A percentile compares a stretch with the other conserved stretches of the same genome.
phyloP scores from a whole-genome alignment of 768 basidiomycete genomes.

The Paxillus rubicundulus region DNA sequence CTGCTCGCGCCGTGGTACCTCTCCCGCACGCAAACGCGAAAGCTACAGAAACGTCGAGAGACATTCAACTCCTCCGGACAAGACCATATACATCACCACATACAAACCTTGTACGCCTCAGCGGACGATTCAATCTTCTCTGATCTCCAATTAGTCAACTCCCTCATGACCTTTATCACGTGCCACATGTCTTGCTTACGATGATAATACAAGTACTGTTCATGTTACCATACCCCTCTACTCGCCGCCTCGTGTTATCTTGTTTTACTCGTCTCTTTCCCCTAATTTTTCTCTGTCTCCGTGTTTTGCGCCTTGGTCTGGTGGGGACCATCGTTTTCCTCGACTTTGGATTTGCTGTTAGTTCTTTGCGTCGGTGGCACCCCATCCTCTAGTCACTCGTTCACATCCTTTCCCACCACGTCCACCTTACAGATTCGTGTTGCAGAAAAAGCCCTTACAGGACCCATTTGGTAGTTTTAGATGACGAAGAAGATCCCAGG shows the following conservation, averaged over 20 bases:
- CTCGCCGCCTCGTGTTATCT: slow-evolving; percentile 28
- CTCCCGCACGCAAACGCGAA: slow-evolving; percentile 11
- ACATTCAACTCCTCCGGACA: slow-evolving; percentile 11
- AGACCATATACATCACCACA: slow-evolving; percentile 10
- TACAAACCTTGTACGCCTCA: slow-evolving; percentile 17
- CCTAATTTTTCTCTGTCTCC: slow-evolving; percentile 21
- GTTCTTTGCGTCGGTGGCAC: slow-evolving; percentile 16
- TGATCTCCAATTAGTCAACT: slow-evolving; percentile 16
- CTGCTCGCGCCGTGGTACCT: background rate
- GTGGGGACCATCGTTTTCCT: slow-evolving; percentile 16
- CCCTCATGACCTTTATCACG: slow-evolving; percentile 12
- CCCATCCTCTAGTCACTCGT: slow-evolving; percentile 4
- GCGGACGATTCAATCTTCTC: slow-evolving; percentile 27
- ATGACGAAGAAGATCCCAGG: slow-evolving; percentile 18
- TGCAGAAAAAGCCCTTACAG: slow-evolving; percentile 19
- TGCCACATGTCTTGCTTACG: slow-evolving; percentile 32
- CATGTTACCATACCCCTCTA: slow-evolving; percentile 31
- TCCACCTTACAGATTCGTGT: slow-evolving; percentile 19
- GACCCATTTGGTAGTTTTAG: slow-evolving; percentile 30
- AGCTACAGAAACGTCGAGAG: slow-evolving; percentile 3
- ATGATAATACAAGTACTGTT: slow-evolving; percentile 23
- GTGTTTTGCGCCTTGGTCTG: slow-evolving; percentile 20
- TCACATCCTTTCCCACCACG: slow-evolving; percentile 10
- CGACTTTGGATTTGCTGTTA: slow-evolving; percentile 11
- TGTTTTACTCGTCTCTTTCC: slow-evolving; percentile 23